Evolutionary conservation across 805 yeast genomes (phyloP), one percentile per base, ranked within the genome.

Genomic region (Wickerhamomyces ciferrii): DNA sequence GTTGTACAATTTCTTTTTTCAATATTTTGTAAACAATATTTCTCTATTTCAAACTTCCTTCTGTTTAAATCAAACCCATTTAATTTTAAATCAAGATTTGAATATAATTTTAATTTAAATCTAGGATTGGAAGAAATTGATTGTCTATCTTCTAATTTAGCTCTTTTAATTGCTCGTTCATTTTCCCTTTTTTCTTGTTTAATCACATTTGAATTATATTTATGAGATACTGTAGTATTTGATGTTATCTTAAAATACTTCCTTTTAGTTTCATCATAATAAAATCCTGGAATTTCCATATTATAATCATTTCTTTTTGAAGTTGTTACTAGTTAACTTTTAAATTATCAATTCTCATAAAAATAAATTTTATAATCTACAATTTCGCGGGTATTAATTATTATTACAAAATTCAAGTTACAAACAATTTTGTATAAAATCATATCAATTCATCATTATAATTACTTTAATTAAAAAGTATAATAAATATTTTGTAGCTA

Each of bases 271-370:
- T 50, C 44, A 39, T 60, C 62, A 41, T 47, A 60, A 43, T 47
- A 54, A 39, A 48, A 57, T 2, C 63, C 63, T 0, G 63, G 62
- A 18, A 59, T 57, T 2, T 56, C 44, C 54, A 51, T 51, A 2
- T 9, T 14, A 6, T 20, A 14, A 14, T 10, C 45, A 19, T 40
- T 47, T 15, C 29, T 7, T 24, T 7, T 7, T 6, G 27, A 24
- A 24, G 27, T 7, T 6, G 27, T 24, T 24, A 7, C 27, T 24
- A 24, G 10, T 24, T 24, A 24, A 24, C 10, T 24, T 24, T n/a
- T n/a, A n/a, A n/a, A n/a, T n/a, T n/a, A n/a, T n/a, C n/a, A n/a
- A n/a, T n/a, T n/a, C n/a, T n/a, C n/a, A n/a, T n/a, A n/a, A n/a
- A n/a, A n/a, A n/a, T n/a, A n/a, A n/a, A n/a, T n/a, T n/a, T n/a